Conservation (phyloP, 768 basidiomycete species). For the Macrolepiota fuliginosa region DNA sequence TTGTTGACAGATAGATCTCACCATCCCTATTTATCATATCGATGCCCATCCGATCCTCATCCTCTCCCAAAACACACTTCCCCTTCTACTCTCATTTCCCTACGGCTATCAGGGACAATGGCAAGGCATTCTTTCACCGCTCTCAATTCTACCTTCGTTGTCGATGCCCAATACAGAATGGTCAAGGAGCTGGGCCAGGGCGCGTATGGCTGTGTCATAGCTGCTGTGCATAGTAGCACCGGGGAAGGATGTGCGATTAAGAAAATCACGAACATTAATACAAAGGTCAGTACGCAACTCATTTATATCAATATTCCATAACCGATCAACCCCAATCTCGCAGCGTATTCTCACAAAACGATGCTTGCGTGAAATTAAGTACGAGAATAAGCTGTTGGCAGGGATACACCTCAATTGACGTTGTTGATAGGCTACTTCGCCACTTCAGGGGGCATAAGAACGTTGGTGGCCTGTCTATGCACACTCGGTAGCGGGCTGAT, state of each 20-base stretch:
- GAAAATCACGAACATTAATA: constrained; percentile 94
- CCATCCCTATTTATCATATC: constrained; percentile 14
- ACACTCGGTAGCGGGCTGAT: constrained; percentile 9
- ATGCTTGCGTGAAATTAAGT: constrained; percentile 94
- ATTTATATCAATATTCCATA: neutral
- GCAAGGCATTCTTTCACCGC: constrained; percentile 78
- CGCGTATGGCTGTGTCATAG: constrained; percentile 90
- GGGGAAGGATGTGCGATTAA: constrained; percentile 94
- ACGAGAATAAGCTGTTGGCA: constrained; percentile 19
- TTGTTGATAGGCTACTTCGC: constrained; percentile 68
- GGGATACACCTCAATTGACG: constrained; percentile 16
- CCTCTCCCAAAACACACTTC: constrained; percentile 6
- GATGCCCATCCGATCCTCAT: constrained; percentile 13
- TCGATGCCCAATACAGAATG: constrained; percentile 88
- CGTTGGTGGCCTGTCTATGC: constrained; percentile 41
- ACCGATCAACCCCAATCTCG: constrained; percentile 3
- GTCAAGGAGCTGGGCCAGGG: constrained; percentile 98
- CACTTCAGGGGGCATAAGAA: constrained; percentile 99
- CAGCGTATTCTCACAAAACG: constrained; percentile 95
- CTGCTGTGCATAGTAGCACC: constrained; percentile 78
- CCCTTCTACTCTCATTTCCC: neutral
- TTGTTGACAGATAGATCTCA: constrained; percentile 12
- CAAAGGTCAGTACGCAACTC: constrained; percentile 51
- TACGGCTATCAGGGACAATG: constrained; percentile 33
- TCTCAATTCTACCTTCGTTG: constrained; percentile 83